Percentiles rank a stretch among this genome's conserved stretches.
Evolutionary conservation across 73 alveolate genomes (phyloP).

Genomic region (Paramecium octaurelia): DNA sequence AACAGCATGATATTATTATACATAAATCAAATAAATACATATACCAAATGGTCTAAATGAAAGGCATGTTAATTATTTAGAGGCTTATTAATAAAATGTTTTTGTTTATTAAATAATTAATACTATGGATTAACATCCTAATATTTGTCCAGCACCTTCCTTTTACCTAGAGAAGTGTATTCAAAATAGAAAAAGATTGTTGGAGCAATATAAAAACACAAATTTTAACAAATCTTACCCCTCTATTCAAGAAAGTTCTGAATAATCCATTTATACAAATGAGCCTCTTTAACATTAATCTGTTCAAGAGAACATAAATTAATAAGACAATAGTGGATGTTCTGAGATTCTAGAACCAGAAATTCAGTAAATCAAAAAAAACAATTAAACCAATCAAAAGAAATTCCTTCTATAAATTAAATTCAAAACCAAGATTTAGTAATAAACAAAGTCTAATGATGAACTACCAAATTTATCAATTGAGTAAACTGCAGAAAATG

Average conservation of each 20-base stretch:
- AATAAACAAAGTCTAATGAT: not conserved
- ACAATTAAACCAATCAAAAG: not conserved
- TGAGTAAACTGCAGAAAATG: not conserved
- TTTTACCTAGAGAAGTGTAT: not conserved
- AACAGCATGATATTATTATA: conserved; percentile 36
- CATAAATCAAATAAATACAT: not conserved
- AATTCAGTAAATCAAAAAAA: not conserved
- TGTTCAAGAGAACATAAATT: not conserved
- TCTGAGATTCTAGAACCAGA: not conserved
- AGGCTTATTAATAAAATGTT: not conserved
- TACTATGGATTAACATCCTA: not conserved
- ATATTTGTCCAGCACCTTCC: not conserved
- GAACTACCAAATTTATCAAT: not conserved
- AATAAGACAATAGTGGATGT: not conserved
- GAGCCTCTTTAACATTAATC: not conserved
- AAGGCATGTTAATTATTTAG: not conserved
- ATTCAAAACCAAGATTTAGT: not conserved
- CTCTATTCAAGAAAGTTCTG: not conserved
- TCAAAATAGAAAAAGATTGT: not conserved
- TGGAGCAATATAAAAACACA: not conserved
- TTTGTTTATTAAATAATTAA: not conserved
- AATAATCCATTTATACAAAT: not conserved
- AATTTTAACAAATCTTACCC: not conserved
- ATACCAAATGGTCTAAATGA: not conserved
- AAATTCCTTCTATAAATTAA: not conserved